Base-by-base conservation (phyloP, 805 yeast genomes). In the Teunomyces atbi region DNA sequence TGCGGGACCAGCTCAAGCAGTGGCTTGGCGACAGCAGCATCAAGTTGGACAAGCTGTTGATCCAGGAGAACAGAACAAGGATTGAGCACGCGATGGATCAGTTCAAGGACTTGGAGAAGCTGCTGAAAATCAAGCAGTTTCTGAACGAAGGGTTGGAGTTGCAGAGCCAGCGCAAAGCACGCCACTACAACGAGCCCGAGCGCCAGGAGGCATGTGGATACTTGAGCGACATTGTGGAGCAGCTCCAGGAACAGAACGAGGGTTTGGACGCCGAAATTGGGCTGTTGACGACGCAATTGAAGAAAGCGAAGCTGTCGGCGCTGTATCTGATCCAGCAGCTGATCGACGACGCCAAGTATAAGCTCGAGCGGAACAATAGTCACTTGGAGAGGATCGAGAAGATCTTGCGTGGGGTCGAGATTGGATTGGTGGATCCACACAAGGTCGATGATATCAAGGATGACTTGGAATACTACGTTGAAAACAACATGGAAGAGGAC, bases 21-120 rank as follows among this genome's bases (percentile, higher is more conserved):
- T 92, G 99, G 99, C 70, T 90, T 62, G 82, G 92, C 36, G 91
- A 92, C 55, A 87, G 84, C 56, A 96, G 91, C 52, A 90, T 91
- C 40, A 90, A 95, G 64, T 96, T 92, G 58, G 77, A 72, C 51
- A 69, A 71, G 54, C 55, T 50, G 39, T 47, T 59, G 23, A 55
- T 73, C 27, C 73, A 63, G 42, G 94, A 89, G 62, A 87, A 86
- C 58, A 78, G 83, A 12, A 64, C 73, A 42, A 71, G 89, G 52
- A 74, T 84, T 47, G 97, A 92, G 58, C 86, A 90, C 59, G 94
- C 94, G 50, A 92, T 92, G 99, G 99, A 92, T 66, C 80, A 90
- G 57, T 94, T 92, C 70, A 94, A 94, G 64, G 92, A 89, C 46
- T 89, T 92, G 56, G 99, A 92, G 67, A 89, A 90, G 68, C 82